Percentiles rank a stretch among this genome's conserved stretches.
These are phyloP conservation scores for Halteria grandinella DNA, from an alignment of 73 alveolate species.

Conservation along the genomic window DNA sequence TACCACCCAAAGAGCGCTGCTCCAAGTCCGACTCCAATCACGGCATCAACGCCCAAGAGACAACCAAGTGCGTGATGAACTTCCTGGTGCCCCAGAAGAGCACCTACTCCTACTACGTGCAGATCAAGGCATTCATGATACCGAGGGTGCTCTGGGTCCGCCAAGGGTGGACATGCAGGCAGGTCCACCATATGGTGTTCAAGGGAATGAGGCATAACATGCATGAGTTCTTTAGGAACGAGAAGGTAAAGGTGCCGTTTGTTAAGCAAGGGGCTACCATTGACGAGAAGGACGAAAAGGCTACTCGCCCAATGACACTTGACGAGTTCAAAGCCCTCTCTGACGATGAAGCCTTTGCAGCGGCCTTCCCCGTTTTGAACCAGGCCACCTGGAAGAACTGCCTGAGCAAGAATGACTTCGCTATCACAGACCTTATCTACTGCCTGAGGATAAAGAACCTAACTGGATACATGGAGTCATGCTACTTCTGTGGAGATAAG, in stretches of 20 bases:
- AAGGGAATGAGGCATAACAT: too few relatives aligned
- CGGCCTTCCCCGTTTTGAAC: slow-evolving; percentile 30
- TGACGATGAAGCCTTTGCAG: slow-evolving; percentile 24
- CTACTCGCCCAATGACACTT: too few relatives aligned
- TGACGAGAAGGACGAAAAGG: too few relatives aligned
- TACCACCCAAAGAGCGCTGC: slow-evolving; percentile 6
- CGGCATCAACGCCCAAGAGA: slow-evolving; percentile 21
- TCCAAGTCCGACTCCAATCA: slow-evolving; percentile 23
- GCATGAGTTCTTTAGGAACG: too few relatives aligned
- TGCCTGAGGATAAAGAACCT: slow-evolving; percentile 48
- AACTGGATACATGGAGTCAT: slow-evolving; percentile 39
- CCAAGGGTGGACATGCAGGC: slow-evolving; percentile 32
- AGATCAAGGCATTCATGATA: slow-evolving; percentile 19
- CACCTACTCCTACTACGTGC: slow-evolving; percentile 48
- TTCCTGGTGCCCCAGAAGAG: slow-evolving; percentile 30
- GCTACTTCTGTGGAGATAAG: slow-evolving; percentile 42
- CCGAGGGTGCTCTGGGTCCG: slow-evolving; percentile 67
- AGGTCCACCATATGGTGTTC: slow-evolving; percentile 56
- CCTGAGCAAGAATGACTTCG: not conserved
- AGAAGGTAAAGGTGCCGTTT: too few relatives aligned
- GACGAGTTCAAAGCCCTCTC: slow-evolving; percentile 9
- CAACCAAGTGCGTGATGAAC: slow-evolving; percentile 9
- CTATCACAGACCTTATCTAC: not conserved
- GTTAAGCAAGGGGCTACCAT: too few relatives aligned
- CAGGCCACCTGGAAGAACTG: slow-evolving; percentile 47